Base-by-base conservation (phyloP, 306 rosid species). In the Cicer pinnatifidum region DNA sequence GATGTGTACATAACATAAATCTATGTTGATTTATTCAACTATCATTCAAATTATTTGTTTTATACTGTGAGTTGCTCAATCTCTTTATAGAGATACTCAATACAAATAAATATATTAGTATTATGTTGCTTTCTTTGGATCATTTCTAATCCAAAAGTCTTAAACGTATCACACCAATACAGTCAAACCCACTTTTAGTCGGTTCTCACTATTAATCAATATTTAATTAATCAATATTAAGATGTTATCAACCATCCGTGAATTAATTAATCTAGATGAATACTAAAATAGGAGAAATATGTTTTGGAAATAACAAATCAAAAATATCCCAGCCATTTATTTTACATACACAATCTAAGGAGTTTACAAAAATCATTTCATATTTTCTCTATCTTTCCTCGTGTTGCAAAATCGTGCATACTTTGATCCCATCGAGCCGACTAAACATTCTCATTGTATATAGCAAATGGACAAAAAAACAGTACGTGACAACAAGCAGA, bases 401-500 rank as follows among this genome's bases (percentile, higher is more conserved):
- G 16, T 28, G 35, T 13, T 13, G 20, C 47, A 69, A 69, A 50
- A 50, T 9, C 63, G 39, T 54, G 12, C 12, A 75, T 63, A 40
- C 52, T 75, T 50, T 10, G n/a, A 64, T 51, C 53, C 7, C 0
- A 6, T 63, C 35, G 35, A 16, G 45, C 16, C 50, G 8, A 48
- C 35, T 13, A 60, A 73, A 47, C 23, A 59, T 47, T 47, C 78
- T 46, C 50, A 15, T 15, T 16, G 13, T 44, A 58, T 11, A 37
- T 8, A 33, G 11, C 52, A 75, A 20, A 35, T 43, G 61, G 16
- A 41, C 75, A n/a, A 48, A 45, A 28, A 71, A 64, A 54, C 9
- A 46, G 37, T 76, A 54, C 38, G 39, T n/a, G 16, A 47, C 20
- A 64, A 57, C 75, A 38, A 70, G 58, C 46, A 81, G 72, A 56